Evolutionary conservation across 192 early-diverging fungal genomes (phyloP).

Genomic region (Glomus cerebriforme): DNA sequence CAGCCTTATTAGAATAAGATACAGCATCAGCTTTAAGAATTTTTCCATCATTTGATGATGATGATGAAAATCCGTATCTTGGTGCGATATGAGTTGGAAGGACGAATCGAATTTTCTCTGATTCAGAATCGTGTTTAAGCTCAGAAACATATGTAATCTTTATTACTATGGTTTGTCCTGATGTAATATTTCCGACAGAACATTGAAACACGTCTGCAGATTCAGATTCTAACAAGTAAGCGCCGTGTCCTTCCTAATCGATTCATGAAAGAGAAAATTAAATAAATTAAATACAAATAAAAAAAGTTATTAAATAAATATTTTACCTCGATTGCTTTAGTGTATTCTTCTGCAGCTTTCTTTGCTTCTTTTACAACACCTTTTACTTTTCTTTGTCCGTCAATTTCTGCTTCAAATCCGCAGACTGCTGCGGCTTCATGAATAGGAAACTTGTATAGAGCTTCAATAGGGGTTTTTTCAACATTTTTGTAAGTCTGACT

Average conservation of each 20-base stretch:
- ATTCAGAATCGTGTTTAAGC: constrained; percentile 48
- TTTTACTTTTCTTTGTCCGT: constrained; percentile 12
- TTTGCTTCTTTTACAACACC: constrained; percentile 27
- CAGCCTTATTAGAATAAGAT: not conserved
- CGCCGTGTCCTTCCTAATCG: not conserved
- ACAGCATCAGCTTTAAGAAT: constrained; percentile 1
- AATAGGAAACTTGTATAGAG: constrained; percentile 26
- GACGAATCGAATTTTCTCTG: constrained; percentile 48
- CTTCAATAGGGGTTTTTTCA: constrained; percentile 1
- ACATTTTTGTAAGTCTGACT: constrained; percentile 27
- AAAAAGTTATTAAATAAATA: not conserved
- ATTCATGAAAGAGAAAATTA: not conserved
- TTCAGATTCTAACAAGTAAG: constrained; percentile 21
- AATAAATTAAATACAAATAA: not conserved
- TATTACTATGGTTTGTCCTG: constrained; percentile 38
- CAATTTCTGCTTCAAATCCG: constrained; percentile 25
- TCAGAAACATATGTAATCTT: constrained; percentile 53
- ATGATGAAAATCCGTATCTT: constrained; percentile 36
- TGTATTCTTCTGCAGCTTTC: constrained; percentile 5
- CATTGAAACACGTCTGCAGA: constrained; percentile 48
- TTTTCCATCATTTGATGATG: not conserved
- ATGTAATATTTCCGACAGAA: constrained; percentile 51
- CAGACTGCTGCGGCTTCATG: constrained; percentile 14
- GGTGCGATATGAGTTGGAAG: constrained; percentile 45
- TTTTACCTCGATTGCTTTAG: not conserved